Evolutionary conservation across 805 yeast genomes (phyloP).

Genomic region (Teunomyces panamensis): DNA sequence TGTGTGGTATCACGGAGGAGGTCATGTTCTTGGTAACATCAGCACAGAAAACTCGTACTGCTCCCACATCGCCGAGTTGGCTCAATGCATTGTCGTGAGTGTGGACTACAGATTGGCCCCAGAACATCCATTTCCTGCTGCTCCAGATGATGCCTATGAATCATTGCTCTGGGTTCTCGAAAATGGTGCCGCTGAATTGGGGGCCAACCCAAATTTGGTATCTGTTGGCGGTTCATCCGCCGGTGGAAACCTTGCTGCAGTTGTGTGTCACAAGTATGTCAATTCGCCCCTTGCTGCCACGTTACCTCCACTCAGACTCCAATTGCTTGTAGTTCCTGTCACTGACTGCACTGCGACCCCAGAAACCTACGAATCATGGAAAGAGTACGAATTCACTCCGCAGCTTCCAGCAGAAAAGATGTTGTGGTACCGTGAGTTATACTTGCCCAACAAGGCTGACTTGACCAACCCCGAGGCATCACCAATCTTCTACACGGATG

Average conservation of each 20-base stretch:
- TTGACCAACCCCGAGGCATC: constrained; percentile 34
- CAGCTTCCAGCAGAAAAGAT: constrained; percentile 45
- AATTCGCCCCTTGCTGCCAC: constrained; percentile 15
- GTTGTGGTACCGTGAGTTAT: constrained; percentile 43
- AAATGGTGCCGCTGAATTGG: constrained; percentile 16
- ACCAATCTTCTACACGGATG: constrained; percentile 40
- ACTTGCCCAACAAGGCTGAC: constrained; percentile 32
- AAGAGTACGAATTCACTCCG: constrained; percentile 36
- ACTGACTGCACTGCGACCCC: constrained; percentile 41
- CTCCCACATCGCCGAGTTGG: constrained; percentile 35
- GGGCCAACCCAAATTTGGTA: constrained; percentile 29
- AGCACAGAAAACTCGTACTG: constrained; percentile 42
- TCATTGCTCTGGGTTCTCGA: constrained; percentile 28
- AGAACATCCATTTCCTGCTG: constrained; percentile 47
- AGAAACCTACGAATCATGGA: constrained; percentile 35
- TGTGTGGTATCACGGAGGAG: constrained; percentile 46
- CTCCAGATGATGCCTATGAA: constrained; percentile 42
- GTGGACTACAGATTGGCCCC: constrained; percentile 54
- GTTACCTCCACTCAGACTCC: constrained; percentile 36
- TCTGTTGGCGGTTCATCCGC: constrained; percentile 49
- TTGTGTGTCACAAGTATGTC: constrained; percentile 32
- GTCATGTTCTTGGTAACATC: constrained; percentile 42
- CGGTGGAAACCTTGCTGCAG: constrained; percentile 40
- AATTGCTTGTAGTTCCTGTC: constrained; percentile 44
- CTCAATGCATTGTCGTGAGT: constrained; percentile 38